A percentile compares a stretch with the other conserved stretches of the same genome.
Conservation (phyloP, 176 grass and related monocot species). For the Puccinellia tenuiflora region DNA sequence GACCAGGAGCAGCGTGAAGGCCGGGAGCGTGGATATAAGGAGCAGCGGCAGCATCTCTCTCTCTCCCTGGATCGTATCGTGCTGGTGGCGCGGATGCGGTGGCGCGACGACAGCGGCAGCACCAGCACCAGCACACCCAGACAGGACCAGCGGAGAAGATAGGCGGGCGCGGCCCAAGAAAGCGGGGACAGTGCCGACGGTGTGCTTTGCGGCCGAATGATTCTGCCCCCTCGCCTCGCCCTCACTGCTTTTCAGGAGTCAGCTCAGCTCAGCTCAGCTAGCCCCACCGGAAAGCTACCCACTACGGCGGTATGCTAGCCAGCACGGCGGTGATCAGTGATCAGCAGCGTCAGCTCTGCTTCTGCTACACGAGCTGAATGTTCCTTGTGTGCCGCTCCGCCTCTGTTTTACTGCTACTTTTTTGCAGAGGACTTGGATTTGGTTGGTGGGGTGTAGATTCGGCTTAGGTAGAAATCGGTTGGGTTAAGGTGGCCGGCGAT, state of each 20-base stretch:
- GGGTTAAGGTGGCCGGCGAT: background rate
- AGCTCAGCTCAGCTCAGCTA: background rate
- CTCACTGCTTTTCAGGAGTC: slow-evolving; percentile 10
- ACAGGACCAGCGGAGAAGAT: background rate
- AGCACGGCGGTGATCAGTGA: background rate
- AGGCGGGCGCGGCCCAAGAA: slow-evolving; percentile 22
- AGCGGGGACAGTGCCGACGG: slow-evolving; percentile 43
- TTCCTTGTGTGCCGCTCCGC: background rate
- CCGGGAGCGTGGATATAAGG: slow-evolving; percentile 61
- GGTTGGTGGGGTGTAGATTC: slow-evolving; percentile 28
- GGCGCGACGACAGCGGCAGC: slow-evolving; percentile 30
- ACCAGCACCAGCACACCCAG: slow-evolving; percentile 17
- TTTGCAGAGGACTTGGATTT: background rate
- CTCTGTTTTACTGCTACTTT: background rate
- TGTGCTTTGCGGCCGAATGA: slow-evolving; percentile 46
- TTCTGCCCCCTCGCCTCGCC: slow-evolving; percentile 10
- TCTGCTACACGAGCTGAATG: background rate
- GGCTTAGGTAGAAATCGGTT: background rate
- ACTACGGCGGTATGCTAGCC: no score
- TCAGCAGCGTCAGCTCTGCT: background rate
- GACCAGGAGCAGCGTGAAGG: slow-evolving; percentile 60
- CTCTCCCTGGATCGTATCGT: no score
- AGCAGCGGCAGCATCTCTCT: slow-evolving; percentile 61
- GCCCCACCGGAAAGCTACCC: slow-evolving; percentile 28
- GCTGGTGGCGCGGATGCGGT: slow-evolving; percentile 3